Evolutionary conservation across 495 filamentous ascomycete species (phyloP), one percentile per base, ranked within the genome.

Genomic region (Clavariopsis aquatica): DNA sequence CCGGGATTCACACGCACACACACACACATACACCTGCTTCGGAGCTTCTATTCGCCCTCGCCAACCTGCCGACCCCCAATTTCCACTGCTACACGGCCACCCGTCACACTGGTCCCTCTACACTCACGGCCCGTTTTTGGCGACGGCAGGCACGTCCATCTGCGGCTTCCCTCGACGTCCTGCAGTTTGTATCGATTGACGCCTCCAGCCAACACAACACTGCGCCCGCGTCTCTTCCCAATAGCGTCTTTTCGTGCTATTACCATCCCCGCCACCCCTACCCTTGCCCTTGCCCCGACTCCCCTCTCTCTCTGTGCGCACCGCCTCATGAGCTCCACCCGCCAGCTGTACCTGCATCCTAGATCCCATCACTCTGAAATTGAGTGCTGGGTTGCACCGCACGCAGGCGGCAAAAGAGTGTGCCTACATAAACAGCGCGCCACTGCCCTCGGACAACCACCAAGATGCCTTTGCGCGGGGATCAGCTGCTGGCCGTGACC

Each of bases 401-500:
- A 9, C 54, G 17, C 12, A 22, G 3, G 41, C 31, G 24, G 31
- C 27, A 43, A n/a, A 45, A 27, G 6, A n/a, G 3, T 27, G 1
- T 10, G 20, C 23, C 31, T 43, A 43, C 38, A 43, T 43, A 43
- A 43, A 43, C 38, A 43, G 8, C 13, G 13, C 38, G 38, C 38
- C 5, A 43, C 13, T 43, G 38, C 34, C 1, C 45, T 4, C 27
- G 29, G 24, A 43, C 49, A 2, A 57, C 62, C 31, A 22, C 27
- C 3, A 57, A 34, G 28, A 27, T n/a, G 36, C 20, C 34, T n/a
- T 47, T 66, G 9, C 9, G 15, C 6, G 43, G 49, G 13, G 6
- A 36, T 12, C 43, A 66, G 47, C 49, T 66, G 58, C 43, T 55
- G 64, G 82, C 82, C 54, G 78, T 91, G 65, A 81, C 77, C 69